phyloP scores from a whole-genome alignment of 1,284 basidiomycete species.

The Ustilago hordei region DNA sequence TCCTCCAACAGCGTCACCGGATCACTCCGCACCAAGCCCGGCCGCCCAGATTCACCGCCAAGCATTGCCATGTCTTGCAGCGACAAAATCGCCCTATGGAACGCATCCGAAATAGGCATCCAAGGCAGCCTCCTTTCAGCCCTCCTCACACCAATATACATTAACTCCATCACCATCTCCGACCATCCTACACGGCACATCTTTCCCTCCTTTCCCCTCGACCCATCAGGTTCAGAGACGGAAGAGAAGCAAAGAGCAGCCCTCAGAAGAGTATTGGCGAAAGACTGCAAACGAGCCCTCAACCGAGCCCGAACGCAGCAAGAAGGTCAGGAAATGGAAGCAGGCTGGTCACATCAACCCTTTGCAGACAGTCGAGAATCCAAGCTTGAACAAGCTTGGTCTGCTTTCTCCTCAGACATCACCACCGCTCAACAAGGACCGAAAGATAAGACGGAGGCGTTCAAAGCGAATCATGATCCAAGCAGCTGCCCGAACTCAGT shows the following conservation, averaged over 20 bases:
- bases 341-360: constrained; percentile 13
- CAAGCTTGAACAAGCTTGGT: constrained; percentile 22
- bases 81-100: constrained; percentile 60
- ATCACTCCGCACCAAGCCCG: constrained; percentile 55
- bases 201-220: constrained; percentile 26
- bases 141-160: constrained; percentile 37
- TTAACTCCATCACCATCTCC: constrained; percentile 37
- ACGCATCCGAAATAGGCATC: constrained; percentile 34
- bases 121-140: constrained; percentile 53
- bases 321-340: background rate
- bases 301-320: background rate
- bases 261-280: constrained; percentile 14
- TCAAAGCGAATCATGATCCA: constrained; percentile 16
- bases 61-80: constrained; percentile 56
- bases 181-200: constrained; percentile 33
- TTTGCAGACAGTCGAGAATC: constrained; percentile 29
- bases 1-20: background rate
- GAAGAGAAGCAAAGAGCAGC: constrained; percentile 10
- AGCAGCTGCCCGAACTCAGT: constrained; percentile 31
- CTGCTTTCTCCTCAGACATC: background rate
- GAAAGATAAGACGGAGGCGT: background rate
- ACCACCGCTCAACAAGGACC: background rate
- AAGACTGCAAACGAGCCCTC: constrained; percentile 24
- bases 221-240: background rate
- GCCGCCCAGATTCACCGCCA: constrained; percentile 54